phyloP scores from a whole-genome alignment of 202 grass and related monocot genomes.

The Elaeis oleifera region DNA sequence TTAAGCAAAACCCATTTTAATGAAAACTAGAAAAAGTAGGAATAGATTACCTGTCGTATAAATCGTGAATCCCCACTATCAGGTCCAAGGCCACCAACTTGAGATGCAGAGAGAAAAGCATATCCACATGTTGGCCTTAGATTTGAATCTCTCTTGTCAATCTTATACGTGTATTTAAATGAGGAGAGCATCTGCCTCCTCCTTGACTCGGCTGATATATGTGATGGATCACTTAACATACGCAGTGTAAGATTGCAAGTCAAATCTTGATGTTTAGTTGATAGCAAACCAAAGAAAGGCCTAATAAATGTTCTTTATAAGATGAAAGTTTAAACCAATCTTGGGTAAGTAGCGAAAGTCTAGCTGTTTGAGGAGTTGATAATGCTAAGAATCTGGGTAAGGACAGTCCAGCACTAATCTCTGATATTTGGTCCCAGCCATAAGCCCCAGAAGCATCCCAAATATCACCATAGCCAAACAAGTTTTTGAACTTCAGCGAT shows the following conservation, averaged over 20 bases:
- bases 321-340: constrained; percentile 86
- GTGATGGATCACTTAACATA: constrained; percentile 61
- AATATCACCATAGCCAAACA: constrained; percentile 71
- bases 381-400: constrained; percentile 68
- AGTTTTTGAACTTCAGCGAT: constrained; percentile 60
- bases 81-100: constrained; percentile 60
- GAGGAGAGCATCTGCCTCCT: constrained; percentile 71
- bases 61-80: constrained; percentile 46
- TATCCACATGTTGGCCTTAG: constrained; percentile 68
- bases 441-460: constrained; percentile 75
- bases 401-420: constrained; percentile 47
- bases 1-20: too few species aligned
- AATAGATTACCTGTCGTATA: constrained; percentile 60
- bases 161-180: constrained; percentile 59
- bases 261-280: constrained; percentile 48
- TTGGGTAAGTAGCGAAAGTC: constrained; percentile 45
- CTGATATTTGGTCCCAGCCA: constrained; percentile 54
- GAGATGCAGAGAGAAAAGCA: constrained; percentile 58
- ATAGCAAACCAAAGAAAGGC: constrained; percentile 58
- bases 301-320: constrained; percentile 60
- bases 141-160: constrained; percentile 67
- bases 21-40: not conserved
- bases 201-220: constrained; percentile 52
- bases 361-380: constrained; percentile 47
- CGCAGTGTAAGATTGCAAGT: constrained; percentile 66